Evolutionary conservation across 805 yeast genomes (phyloP), one percentile per base, ranked within the genome.

Genomic region (Ogataea pini): DNA sequence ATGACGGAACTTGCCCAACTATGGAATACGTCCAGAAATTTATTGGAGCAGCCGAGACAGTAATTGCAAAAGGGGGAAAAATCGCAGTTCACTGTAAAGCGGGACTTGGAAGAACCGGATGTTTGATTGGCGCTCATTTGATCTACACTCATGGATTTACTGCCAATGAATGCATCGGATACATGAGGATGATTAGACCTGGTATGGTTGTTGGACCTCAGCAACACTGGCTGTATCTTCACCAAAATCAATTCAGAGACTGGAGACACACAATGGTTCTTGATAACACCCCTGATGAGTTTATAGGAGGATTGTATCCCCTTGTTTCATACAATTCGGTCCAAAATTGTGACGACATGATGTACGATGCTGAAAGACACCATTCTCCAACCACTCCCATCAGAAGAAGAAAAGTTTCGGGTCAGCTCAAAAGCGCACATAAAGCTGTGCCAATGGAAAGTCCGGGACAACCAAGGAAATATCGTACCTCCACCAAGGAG

Each of bases 131-230:
- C 6, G 99, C 99, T 0, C 96, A 92, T 68, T 75, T 94, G 56
- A 94, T 94, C 43, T 94, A 94, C 65, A 89, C 96, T 2, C 94
- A 92, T 65, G 97, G 97, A 0, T 94, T 94, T 64, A 94, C 98
- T 4, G 99, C 99, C 2, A 86, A 80, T 64, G 99, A 94, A 68
- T 94, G 96, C 68, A 94, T 94, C 59, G 96, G 92, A 1, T 94
- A 90, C 64, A 87, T 94, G 92, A 79, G 99, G 66, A 87, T 94
- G 80, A 77, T 94, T 54, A 80, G 99, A 57, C 99, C 99, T 0
- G 99, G 99, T 36, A 94, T 94, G 99, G 97, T 94, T n/a, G 99
- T 94, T 25, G 99, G 99, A 0, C 99, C 99, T 2, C 99, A 94
- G 68, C 99, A 94, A 66, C 99, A 94, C 71, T 94, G 99, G 99